phyloP scores from a whole-genome alignment of 106 monocot genomes.

The Phalaenopsis aphrodite region DNA sequence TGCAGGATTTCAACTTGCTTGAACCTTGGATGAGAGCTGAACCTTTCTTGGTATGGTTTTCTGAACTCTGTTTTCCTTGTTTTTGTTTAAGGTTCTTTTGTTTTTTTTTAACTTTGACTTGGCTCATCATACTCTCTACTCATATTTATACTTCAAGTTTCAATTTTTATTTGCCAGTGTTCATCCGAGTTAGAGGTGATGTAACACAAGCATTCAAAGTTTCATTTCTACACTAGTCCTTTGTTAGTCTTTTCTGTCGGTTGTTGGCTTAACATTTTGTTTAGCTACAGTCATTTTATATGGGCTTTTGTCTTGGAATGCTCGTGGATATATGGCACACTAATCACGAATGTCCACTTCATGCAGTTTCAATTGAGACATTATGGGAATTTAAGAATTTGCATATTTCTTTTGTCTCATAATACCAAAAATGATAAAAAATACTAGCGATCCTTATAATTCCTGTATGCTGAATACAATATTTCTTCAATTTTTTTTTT shows the following conservation, averaged over 20 bases:
- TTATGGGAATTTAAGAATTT: too few relatives aligned
- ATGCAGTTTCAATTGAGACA: not conserved
- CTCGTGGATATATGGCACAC: too few relatives aligned
- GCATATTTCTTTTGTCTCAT: not conserved
- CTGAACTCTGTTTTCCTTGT: not conserved
- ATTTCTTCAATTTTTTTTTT: too few relatives aligned
- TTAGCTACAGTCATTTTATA: not conserved
- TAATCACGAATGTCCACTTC: not conserved
- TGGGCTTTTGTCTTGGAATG: not conserved
- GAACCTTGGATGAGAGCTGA: conserved; percentile 51
- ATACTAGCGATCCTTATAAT: not conserved
- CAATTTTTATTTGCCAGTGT: not conserved
- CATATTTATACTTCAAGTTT: not conserved
- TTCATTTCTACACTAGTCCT: not conserved
- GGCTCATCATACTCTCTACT: not conserved
- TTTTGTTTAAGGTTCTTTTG: not conserved
- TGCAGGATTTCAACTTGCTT: conserved; percentile 31
- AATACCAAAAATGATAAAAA: not conserved
- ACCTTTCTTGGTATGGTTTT: conserved; percentile 45
- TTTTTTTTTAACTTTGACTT: not conserved
- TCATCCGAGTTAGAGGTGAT: not conserved
- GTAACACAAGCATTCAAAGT: not conserved
- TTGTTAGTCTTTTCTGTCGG: not conserved
- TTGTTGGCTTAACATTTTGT: not conserved
- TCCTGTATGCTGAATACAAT: too few relatives aligned